Evolutionary conservation across 306 rosid genomes (phyloP), one percentile per base, ranked within the genome.

Genomic region (Hippophae tibetana): DNA sequence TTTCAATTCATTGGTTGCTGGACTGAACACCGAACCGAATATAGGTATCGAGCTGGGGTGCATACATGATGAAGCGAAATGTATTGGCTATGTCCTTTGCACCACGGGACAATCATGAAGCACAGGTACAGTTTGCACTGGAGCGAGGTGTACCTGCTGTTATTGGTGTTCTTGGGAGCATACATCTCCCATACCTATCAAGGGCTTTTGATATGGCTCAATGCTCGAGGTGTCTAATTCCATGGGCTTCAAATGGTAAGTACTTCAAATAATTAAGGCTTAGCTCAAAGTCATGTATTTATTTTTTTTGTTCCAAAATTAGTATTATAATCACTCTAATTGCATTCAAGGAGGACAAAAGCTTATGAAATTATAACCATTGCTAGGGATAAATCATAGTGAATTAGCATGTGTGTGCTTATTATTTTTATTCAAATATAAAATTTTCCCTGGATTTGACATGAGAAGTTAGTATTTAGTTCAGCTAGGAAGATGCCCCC

Each of bases 21-120:
- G 64, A 70, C 66, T 75, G 69, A 74, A 74, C 56, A 23, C 63
- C 70, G 65, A 75, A 38, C 53, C 45, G 69, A 54, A 77, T 57
- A 59, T 78, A 92, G 98, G 98, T 92, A 72, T 96, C 95, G 27
- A 92, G 98, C 69, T 92, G 98, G 98, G 98, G 98, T 64, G 98
- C 98, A 56, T 92, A 93, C 84, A 65, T 93, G 81, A 69, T 83
- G 46, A 88, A 86, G 81, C 86, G 90, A 79, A 93, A 88, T 60
- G 88, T 88, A 72, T 60, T 93, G 53, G 65, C 99, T 54, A 86
- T 93, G 95, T 93, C 97, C 47, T 93, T 93, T 65, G 97, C 99
- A 49, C 99, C 95, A 10, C 82, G 86, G 80, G 99, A 93, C 76
- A 93, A 93, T 76, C 97, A 93, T 43, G 97, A 93, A 82, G 99